These are phyloP conservation scores for Oryza meridionalis DNA, from an alignment of 176 grass and related monocot genomes.

Conservation along the genomic window DNA sequence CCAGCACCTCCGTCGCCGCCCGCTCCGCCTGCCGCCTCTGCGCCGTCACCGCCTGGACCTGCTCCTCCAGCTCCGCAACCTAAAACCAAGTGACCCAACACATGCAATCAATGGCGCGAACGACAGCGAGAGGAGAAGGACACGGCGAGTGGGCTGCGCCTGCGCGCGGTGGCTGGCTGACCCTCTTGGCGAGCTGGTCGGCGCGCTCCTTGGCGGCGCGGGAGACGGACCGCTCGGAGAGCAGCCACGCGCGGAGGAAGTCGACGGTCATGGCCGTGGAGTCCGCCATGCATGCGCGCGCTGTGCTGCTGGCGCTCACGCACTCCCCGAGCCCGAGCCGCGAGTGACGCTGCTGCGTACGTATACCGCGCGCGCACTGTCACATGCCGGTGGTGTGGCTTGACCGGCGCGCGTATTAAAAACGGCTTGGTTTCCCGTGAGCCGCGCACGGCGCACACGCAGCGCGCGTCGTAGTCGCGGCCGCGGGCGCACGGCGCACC, in stretches of 20 bases:
- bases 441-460: constrained; percentile 18
- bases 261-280: constrained; percentile 88
- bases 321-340: neutral
- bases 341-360: neutral
- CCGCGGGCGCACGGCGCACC: constrained; percentile 7
- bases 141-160: too few relatives aligned
- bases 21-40: constrained; percentile 81
- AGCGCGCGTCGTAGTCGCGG: neutral
- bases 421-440: constrained; percentile 18
- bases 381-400: neutral
- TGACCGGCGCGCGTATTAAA: constrained; percentile 28
- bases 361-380: neutral
- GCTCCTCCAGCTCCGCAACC: constrained; percentile 93
- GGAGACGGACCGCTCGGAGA: constrained; percentile 91
- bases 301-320: too few relatives aligned
- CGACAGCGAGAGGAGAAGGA: neutral
- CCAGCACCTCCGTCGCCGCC: constrained; percentile 62
- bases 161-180: neutral
- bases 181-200: constrained; percentile 80
- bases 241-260: constrained; percentile 91
- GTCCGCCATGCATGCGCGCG: constrained; percentile 67
- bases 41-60: constrained; percentile 65
- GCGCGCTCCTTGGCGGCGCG: constrained; percentile 84
- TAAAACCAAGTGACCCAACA: constrained; percentile 15
- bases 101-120: neutral